phyloP scores from a whole-genome alignment of 345 rosid genomes.

The Reutealis trisperma region DNA sequence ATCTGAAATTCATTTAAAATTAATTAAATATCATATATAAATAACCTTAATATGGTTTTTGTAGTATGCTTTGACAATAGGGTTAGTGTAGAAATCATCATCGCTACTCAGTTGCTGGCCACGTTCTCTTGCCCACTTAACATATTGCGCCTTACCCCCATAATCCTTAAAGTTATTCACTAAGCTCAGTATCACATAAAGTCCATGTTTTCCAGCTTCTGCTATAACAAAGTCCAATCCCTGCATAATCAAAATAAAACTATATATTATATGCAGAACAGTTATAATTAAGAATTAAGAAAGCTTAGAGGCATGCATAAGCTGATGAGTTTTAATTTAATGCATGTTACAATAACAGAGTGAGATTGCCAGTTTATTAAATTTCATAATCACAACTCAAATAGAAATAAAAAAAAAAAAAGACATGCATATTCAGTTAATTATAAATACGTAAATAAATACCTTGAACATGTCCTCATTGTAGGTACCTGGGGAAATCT shows the following conservation, averaged over 20 bases:
- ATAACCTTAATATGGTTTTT: slow-evolving; percentile 67
- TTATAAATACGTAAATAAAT: neutral
- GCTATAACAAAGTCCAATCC: slow-evolving; percentile 76
- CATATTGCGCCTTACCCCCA: slow-evolving; percentile 67
- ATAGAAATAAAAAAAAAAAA: too few relatives aligned
- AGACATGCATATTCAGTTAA: too few relatives aligned
- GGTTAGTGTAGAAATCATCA: slow-evolving; percentile 67
- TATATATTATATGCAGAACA: too few relatives aligned
- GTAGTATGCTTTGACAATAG: slow-evolving; percentile 53
- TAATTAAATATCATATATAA: too few relatives aligned
- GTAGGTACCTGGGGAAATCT: slow-evolving; percentile 70
- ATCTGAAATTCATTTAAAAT: too few relatives aligned
- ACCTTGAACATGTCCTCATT: slow-evolving; percentile 66
- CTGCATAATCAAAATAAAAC: slow-evolving; percentile 27
- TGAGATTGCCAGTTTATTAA: too few relatives aligned
- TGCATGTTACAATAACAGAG: too few relatives aligned
- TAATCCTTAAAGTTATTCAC: slow-evolving; percentile 64
- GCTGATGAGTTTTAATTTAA: too few relatives aligned
- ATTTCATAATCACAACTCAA: too few relatives aligned
- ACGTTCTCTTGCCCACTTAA: slow-evolving; percentile 58
- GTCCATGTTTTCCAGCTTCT: slow-evolving; percentile 54
- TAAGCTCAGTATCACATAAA: slow-evolving; percentile 60
- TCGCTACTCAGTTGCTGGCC: slow-evolving; percentile 37
- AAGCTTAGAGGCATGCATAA: too few relatives aligned
- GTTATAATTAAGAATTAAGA: too few relatives aligned